These are phyloP conservation scores for Trametes hirsuta DNA, from an alignment of 1,284 basidiomycete species.

Conservation along the genomic window DNA sequence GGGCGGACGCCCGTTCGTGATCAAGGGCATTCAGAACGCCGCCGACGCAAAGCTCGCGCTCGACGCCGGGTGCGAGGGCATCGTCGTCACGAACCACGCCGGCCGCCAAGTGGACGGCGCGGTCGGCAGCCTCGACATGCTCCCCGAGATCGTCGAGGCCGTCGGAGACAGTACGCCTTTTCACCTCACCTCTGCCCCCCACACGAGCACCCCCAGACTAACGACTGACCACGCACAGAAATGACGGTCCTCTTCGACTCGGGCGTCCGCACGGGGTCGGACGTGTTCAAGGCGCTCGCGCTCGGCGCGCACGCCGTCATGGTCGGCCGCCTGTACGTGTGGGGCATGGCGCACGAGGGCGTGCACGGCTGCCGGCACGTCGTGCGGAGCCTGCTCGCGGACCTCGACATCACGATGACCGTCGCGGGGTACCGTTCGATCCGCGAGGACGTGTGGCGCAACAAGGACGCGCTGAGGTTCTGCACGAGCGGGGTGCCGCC, in stretches of 20 bases:
- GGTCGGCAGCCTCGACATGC: conserved; percentile 53
- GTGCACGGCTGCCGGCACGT: conserved; percentile 56
- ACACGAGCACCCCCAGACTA: background rate
- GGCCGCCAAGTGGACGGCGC: conserved; percentile 65
- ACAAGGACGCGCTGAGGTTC: conserved; percentile 41
- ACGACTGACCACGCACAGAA: conserved; percentile 34
- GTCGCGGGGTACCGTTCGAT: conserved; percentile 50
- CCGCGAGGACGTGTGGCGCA: conserved; percentile 40
- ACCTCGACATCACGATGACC: conserved; percentile 61
- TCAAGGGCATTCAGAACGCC: conserved; percentile 60
- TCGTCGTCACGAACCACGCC: conserved; percentile 64
- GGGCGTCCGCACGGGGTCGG: conserved; percentile 56
- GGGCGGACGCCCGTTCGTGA: conserved; percentile 54
- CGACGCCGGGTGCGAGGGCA: conserved; percentile 58
- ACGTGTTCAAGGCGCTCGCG: conserved; percentile 61
- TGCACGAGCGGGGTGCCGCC: conserved; percentile 44
- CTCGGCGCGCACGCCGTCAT: conserved; percentile 50
- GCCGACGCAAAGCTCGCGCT: conserved; percentile 53
- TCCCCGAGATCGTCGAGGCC: conserved; percentile 56
- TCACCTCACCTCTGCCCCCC: background rate
- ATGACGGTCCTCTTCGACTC: conserved; percentile 67
- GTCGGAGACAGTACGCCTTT: conserved; percentile 48
- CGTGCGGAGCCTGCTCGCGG: conserved; percentile 61
- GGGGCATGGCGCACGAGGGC: conserved; percentile 55
- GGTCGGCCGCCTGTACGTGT: conserved; percentile 52